Evolutionary conservation across 1,284 basidiomycete genomes (phyloP).

Genomic region (Ceratobasidium sp.): DNA sequence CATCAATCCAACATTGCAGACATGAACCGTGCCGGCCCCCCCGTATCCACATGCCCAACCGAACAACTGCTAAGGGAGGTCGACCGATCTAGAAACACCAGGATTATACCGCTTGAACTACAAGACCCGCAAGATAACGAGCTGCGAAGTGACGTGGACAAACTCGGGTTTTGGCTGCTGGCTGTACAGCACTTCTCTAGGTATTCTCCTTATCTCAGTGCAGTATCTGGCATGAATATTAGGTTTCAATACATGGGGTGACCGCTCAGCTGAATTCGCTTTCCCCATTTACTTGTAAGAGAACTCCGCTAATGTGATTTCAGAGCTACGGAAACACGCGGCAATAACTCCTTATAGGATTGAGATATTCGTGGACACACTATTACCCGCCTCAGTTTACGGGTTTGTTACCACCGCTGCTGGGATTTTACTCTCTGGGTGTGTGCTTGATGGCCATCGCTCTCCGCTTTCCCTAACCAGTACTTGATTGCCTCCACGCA

Average conservation of each 20-base stretch:
- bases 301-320: neutral
- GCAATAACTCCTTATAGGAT: slow-evolving; percentile 52
- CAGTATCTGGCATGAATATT: neutral
- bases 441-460: neutral
- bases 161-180: slow-evolving; percentile 35
- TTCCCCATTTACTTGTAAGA: slow-evolving; percentile 63
- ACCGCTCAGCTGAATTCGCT: slow-evolving; percentile 64
- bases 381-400: slow-evolving; percentile 68
- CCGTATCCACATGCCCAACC: neutral
- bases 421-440: slow-evolving; percentile 55
- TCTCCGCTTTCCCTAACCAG: slow-evolving; percentile 51
- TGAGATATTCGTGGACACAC: slow-evolving; percentile 64
- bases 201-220: neutral
- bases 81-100: neutral
- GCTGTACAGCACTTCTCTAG: slow-evolving; percentile 39
- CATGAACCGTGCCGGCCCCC: neutral
- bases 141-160: neutral
- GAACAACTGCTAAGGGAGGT: neutral
- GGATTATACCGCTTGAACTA: neutral
- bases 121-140: neutral
- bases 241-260: slow-evolving; percentile 61
- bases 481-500: slow-evolving; percentile 58
- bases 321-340: neutral
- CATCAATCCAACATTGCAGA: neutral
- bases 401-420: slow-evolving; percentile 63